Evolutionary conservation across 768 basidiomycete genomes (phyloP).

Genomic region (Russula sp.): DNA sequence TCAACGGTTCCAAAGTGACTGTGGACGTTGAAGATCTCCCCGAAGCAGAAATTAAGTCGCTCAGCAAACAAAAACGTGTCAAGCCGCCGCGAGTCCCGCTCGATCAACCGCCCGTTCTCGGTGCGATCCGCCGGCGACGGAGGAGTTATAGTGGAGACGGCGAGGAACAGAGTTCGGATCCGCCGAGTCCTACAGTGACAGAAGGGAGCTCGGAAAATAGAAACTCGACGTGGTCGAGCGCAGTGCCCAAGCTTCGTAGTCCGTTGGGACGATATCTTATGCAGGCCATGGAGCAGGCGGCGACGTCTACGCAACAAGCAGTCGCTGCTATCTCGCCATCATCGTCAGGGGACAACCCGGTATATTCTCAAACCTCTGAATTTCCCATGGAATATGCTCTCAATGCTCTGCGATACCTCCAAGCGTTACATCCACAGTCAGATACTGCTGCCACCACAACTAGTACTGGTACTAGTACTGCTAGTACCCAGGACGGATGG

Average conservation of each 20-base stretch:
- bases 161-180: constrained; percentile 30
- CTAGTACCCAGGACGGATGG: constrained; percentile 54
- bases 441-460: constrained; percentile 32
- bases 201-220: constrained; percentile 28
- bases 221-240: constrained; percentile 44
- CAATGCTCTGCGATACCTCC: constrained; percentile 77
- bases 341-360: constrained; percentile 41
- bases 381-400: constrained; percentile 77
- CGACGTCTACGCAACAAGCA: constrained; percentile 70
- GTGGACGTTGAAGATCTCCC: constrained; percentile 89
- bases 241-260: constrained; percentile 64
- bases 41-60: constrained; percentile 78
- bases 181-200: constrained; percentile 20
- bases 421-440: constrained; percentile 60
- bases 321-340: constrained; percentile 72
- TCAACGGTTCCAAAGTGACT: constrained; percentile 81
- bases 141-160: constrained; percentile 60
- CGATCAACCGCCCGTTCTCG: constrained; percentile 85
- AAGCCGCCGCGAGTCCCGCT: constrained; percentile 85
- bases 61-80: constrained; percentile 80
- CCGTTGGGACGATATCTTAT: constrained; percentile 69
- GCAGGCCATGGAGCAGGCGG: constrained; percentile 72
- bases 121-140: constrained; percentile 62
- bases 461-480: constrained; percentile 31
- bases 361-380: constrained; percentile 52